A percentile compares a stretch with the other conserved stretches of the same genome.
These are phyloP conservation scores for Yarrowia divulgata DNA, from an alignment of 805 yeast species.

Conservation along the genomic window DNA sequence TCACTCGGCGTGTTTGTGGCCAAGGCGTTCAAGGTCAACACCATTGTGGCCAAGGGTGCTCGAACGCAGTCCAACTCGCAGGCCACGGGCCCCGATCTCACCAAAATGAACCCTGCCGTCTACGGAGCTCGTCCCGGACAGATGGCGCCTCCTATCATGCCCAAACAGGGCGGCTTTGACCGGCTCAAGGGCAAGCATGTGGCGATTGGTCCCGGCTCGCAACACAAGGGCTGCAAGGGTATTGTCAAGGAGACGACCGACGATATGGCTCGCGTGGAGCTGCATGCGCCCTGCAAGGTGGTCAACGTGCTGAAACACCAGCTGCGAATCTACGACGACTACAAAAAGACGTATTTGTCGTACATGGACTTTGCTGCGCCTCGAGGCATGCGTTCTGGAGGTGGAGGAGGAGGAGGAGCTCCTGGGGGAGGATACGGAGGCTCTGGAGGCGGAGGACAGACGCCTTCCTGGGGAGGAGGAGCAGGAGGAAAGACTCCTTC, in stretches of 20 bases:
- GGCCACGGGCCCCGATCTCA: conserved; percentile 52
- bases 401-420: conserved; percentile 41
- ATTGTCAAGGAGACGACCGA: conserved; percentile 94
- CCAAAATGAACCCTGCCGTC: conserved; percentile 84
- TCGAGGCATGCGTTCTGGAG: conserved; percentile 48
- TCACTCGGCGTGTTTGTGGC: conserved; percentile 92
- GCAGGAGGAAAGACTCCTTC: conserved; percentile 16
- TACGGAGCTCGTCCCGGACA: conserved; percentile 51
- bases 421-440: conserved; percentile 44
- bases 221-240: conserved; percentile 92
- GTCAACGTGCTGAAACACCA: conserved; percentile 82
- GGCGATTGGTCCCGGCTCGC: conserved; percentile 85
- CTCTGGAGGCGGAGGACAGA: conserved; percentile 50
- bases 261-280: conserved; percentile 86
- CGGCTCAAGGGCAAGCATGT: conserved; percentile 83
- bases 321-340: conserved; percentile 72
- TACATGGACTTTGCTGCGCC: conserved; percentile 48
- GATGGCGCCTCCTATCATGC: conserved; percentile 65
- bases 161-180: conserved; percentile 77
- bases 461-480: conserved; percentile 48
- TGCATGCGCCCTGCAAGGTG: conserved; percentile 90
- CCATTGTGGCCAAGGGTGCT: conserved; percentile 84
- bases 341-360: conserved; percentile 53
- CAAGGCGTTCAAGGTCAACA: conserved; percentile 74
- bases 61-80: conserved; percentile 55